These are phyloP conservation scores for Mycena crocata DNA, from an alignment of 768 basidiomycete species.

Conservation along the genomic window DNA sequence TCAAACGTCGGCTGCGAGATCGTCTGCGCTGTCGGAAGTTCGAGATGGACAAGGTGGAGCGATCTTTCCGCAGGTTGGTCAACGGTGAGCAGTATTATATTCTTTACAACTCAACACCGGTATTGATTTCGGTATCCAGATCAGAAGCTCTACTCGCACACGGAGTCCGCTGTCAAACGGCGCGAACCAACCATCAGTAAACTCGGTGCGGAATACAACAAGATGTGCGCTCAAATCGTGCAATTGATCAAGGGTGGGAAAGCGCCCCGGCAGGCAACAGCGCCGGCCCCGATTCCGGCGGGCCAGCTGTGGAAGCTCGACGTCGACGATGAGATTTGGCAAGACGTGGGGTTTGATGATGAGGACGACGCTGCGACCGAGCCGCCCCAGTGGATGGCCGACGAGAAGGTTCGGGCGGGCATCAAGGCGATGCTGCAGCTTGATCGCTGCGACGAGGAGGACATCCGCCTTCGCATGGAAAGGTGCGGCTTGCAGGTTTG, in stretches of 20 bases:
- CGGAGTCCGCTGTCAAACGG: not conserved
- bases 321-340: constrained; percentile 16
- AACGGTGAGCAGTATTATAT: constrained; percentile 4
- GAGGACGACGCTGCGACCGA: not conserved
- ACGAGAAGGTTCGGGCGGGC: constrained; percentile 40
- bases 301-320: constrained; percentile 1
- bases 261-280: too few relatives aligned
- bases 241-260: too few relatives aligned
- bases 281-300: not conserved
- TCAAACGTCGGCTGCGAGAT: constrained; percentile 12
- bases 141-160: constrained; percentile 2
- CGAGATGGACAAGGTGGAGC: constrained; percentile 9
- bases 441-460: constrained; percentile 44
- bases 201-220: too few relatives aligned
- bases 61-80: not conserved
- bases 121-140: not conserved
- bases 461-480: constrained; percentile 32
- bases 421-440: constrained; percentile 37
- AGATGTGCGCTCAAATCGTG: too few relatives aligned
- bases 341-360: constrained; percentile 44
- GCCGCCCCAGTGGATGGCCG: constrained; percentile 42
- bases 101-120: not conserved
- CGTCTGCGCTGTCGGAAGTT: constrained; percentile 5
- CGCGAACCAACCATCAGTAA: too few relatives aligned
- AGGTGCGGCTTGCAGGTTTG: constrained; percentile 38